These are phyloP conservation scores for Dentipellis sp. DNA, from an alignment of 768 basidiomycete genomes.

Conservation along the genomic window DNA sequence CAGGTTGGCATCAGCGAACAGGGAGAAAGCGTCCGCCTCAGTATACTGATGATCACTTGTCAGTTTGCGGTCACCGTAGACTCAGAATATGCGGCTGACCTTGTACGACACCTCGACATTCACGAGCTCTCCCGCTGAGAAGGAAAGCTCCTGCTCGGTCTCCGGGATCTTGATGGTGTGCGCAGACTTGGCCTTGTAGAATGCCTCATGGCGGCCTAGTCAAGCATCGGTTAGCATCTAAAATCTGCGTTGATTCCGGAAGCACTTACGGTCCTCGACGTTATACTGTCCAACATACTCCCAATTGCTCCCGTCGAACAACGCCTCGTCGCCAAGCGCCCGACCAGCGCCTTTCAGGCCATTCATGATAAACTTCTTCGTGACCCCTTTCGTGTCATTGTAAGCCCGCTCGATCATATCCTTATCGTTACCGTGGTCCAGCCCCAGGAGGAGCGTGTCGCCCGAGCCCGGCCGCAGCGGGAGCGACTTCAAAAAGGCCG, in stretches of 20 bases:
- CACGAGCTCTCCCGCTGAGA: constrained; percentile 67
- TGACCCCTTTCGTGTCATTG: constrained; percentile 70
- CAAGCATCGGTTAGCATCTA: neutral
- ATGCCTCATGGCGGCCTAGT: constrained; percentile 77
- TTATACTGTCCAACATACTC: constrained; percentile 60
- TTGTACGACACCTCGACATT: constrained; percentile 86
- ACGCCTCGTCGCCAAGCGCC: constrained; percentile 52
- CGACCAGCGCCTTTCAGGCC: constrained; percentile 64
- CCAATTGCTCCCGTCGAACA: constrained; percentile 67
- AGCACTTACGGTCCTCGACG: constrained; percentile 35
- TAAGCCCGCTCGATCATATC: constrained; percentile 77
- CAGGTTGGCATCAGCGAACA: constrained; percentile 73
- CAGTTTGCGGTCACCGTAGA: neutral
- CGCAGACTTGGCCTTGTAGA: constrained; percentile 54
- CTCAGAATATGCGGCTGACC: constrained; percentile 31
- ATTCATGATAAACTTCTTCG: constrained; percentile 77
- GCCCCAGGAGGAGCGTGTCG: constrained; percentile 84
- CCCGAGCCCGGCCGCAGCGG: constrained; percentile 66
- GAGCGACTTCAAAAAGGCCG: constrained; percentile 64
- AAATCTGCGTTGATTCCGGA: too few species aligned
- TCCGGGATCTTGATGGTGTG: constrained; percentile 50
- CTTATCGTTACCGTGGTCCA: constrained; percentile 75
- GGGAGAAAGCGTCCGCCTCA: constrained; percentile 49
- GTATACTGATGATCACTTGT: constrained; percentile 52
- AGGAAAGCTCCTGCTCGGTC: constrained; percentile 33